A percentile compares a stretch with the other conserved stretches of the same genome.
Evolutionary conservation across 257 asterid genomes (phyloP).

Genomic region (Salvia miltiorrhiza): DNA sequence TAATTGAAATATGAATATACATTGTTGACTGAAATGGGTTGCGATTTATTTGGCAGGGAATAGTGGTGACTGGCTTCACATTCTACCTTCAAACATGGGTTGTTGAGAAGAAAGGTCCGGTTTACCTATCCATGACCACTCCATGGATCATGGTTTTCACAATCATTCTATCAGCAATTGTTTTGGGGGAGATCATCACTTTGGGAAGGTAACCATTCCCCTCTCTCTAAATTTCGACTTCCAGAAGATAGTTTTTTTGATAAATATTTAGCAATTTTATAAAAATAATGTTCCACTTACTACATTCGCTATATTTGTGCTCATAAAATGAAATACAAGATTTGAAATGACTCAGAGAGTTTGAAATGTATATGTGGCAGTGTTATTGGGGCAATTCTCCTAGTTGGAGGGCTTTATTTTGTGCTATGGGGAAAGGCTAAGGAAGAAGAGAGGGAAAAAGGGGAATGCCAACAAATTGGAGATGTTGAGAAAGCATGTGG

Average conservation of each 20-base stretch:
- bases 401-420: slow-evolving; percentile 68
- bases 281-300: no score
- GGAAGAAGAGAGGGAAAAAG: slow-evolving; percentile 41
- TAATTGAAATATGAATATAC: background rate
- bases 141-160: slow-evolving; percentile 61
- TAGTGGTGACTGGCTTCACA: slow-evolving; percentile 67
- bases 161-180: slow-evolving; percentile 51
- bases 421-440: slow-evolving; percentile 73
- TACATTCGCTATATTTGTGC: no score
- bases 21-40: background rate
- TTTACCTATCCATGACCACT: slow-evolving; percentile 62
- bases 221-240: no score
- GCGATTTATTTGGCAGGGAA: slow-evolving; percentile 39
- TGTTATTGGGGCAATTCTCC: slow-evolving; percentile 58
- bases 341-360: background rate
- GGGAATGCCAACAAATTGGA: slow-evolving; percentile 17
- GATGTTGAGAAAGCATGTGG: slow-evolving; percentile 41
- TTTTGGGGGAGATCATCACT: slow-evolving; percentile 62
- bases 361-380: slow-evolving; percentile 28
- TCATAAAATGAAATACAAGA: background rate
- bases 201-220: slow-evolving; percentile 55
- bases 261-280: no score
- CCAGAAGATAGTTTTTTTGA: no score
- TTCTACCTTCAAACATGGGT: slow-evolving; percentile 81
- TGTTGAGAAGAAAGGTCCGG: slow-evolving; percentile 79